These are phyloP conservation scores for Astrephomene gubernaculifera DNA, from an alignment of 139 green algal genomes.

Conservation along the genomic window DNA sequence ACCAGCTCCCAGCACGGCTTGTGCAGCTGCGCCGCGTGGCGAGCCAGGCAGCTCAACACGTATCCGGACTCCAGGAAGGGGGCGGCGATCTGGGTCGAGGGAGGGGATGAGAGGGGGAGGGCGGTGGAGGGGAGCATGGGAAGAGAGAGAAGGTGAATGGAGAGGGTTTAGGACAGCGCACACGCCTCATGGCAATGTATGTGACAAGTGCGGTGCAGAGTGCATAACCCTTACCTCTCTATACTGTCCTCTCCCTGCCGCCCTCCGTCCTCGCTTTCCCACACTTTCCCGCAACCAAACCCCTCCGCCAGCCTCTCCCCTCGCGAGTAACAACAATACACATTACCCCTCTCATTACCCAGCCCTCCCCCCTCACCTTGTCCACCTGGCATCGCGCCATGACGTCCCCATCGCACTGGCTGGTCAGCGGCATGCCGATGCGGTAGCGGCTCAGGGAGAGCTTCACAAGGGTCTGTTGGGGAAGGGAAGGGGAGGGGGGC, in stretches of 20 bases:
- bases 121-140: background rate
- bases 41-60: conserved; percentile 46
- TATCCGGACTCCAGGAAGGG: conserved; percentile 49
- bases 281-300: too few species aligned
- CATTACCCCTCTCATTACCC: background rate
- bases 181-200: too few species aligned
- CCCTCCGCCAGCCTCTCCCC: too few species aligned
- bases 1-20: conserved; percentile 54
- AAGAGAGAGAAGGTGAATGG: too few species aligned
- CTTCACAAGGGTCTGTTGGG: conserved; percentile 32
- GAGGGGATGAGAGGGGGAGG: too few species aligned
- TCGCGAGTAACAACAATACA: too few species aligned
- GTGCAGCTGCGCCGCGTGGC: conserved; percentile 38
- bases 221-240: too few species aligned
- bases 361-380: conserved; percentile 2
- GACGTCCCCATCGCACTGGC: conserved; percentile 51
- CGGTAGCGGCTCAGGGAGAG: conserved; percentile 51
- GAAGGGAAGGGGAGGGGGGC: background rate
- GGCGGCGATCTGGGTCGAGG: background rate
- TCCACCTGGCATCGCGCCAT: conserved; percentile 47
- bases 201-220: too few species aligned
- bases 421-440: conserved; percentile 54
- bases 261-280: too few species aligned
- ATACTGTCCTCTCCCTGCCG: too few species aligned
- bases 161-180: too few species aligned